Percentiles rank a stretch among this genome's conserved stretches.
Evolutionary conservation across 2,329 filamentous ascomycete species (phyloP).

Genomic region (Niveomyces coronatus): DNA sequence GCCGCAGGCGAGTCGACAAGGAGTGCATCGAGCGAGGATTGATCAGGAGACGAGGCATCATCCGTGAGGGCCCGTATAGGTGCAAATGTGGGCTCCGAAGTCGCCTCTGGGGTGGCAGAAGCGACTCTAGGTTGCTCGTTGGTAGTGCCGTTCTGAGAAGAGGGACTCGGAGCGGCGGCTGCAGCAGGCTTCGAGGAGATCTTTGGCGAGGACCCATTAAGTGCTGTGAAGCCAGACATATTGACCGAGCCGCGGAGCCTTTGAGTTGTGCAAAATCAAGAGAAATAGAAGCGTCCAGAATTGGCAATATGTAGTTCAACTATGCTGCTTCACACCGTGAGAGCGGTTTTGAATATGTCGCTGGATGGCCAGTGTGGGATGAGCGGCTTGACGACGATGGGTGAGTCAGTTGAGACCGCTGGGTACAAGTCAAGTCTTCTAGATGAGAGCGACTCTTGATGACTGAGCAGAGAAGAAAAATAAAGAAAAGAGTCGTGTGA

Average conservation of each 20-base stretch:
- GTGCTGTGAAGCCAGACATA: conserved; percentile 42
- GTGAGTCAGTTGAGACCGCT: no score
- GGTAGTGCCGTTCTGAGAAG: background rate
- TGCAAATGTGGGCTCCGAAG: background rate
- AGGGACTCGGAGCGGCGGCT: background rate
- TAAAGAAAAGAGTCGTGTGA: background rate
- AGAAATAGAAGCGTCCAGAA: background rate
- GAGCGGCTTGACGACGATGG: no score
- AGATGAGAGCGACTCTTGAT: no score
- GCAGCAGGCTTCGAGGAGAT: conserved; percentile 1
- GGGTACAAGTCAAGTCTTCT: no score
- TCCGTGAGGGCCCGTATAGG: no score
- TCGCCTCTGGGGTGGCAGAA: background rate
- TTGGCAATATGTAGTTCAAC: background rate
- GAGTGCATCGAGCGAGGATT: no score
- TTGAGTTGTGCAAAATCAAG: background rate
- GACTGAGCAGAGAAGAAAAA: no score
- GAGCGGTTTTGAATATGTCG: no score
- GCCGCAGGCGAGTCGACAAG: no score
- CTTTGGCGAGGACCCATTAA: conserved; percentile 41
- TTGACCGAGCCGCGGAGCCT: background rate
- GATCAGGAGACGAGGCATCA: background rate
- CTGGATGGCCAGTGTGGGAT: no score
- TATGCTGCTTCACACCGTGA: no score
- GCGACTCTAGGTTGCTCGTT: background rate